Base-by-base conservation (phyloP, 176 grass and related monocot species). In the Bonia amplexicaulis region DNA sequence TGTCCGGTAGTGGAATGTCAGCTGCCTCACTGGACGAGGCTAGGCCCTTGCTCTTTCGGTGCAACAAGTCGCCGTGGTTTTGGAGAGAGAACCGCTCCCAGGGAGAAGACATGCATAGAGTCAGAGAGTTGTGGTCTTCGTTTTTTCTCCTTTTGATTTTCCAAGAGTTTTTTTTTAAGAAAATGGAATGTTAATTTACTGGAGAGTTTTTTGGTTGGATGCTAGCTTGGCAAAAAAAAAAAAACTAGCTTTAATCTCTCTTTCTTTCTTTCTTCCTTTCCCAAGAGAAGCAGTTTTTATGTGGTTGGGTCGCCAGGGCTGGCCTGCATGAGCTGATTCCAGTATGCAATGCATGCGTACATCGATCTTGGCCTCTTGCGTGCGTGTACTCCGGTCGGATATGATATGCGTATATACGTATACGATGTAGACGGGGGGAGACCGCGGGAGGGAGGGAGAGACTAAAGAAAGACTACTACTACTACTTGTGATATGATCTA, bases 51-150 rank as follows among this genome's bases (percentile, higher is more conserved):
- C 80, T 80, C 61, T 80, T 91, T 83, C 62, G 69, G 89, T 53
- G 89, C 74, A 84, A 90, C 55, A 84, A 90, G 84, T 84, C 84
- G 26, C 80, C 80, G 85, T 84, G 87, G 89, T 87, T 91, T 71
- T 71, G 54, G 85, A 91, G 76, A 87, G 80, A 84, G 83, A 85
- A 68, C 31, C 74, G 12, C 12, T 53, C 77, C n/a, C 16, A 13
- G 3, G 12, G 9, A 39, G 29, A 76, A n/a, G 49, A 40, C 73
- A 76, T 23, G 73, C 49, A 12, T 51, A 25, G 12, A 33, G 31
- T 33, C 31, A 33, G 31, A 26, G 33, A 78, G 22, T 40, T n/a
- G 37, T 51, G 9, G 8, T 11, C 20, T 20, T 8, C 1, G n/a
- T 12, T 13, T 0, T 2, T 0, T 6, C 59, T 27, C 23, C 22